Conservation (phyloP, 306 rosid species). For the Cucumis sativus region DNA sequence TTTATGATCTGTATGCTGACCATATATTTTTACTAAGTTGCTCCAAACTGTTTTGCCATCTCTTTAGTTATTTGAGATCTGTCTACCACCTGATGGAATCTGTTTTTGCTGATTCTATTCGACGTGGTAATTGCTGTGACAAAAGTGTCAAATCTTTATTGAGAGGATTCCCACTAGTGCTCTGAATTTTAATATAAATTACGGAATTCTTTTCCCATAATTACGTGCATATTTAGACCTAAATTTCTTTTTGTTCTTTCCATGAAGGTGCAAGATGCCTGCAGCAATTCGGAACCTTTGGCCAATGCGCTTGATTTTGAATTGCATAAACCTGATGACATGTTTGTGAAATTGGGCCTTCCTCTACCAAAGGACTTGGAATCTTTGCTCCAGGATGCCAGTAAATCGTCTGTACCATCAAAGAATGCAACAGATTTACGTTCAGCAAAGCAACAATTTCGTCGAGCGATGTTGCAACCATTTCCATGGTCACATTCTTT, state of each 20-base stretch:
- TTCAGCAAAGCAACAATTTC: conserved; percentile 55
- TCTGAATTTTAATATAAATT: background rate
- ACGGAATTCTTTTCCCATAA: background rate
- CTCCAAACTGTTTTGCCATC: background rate
- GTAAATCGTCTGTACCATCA: conserved; percentile 40
- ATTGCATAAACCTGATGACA: conserved; percentile 45
- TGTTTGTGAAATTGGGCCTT: conserved; percentile 54
- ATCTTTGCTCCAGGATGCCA: conserved; percentile 76
- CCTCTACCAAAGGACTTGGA: conserved; percentile 66
- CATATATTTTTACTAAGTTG: background rate
- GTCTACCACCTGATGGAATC: background rate
- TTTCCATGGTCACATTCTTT: conserved; percentile 85
- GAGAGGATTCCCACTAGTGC: background rate
- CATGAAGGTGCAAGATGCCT: conserved; percentile 42
- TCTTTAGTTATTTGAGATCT: conserved; percentile 1
- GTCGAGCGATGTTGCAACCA: conserved; percentile 64
- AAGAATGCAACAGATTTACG: conserved; percentile 55
- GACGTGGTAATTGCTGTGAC: background rate
- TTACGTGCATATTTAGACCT: background rate
- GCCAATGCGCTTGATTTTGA: conserved; percentile 50
- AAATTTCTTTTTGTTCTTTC: background rate
- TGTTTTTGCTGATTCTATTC: background rate
- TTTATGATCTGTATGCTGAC: background rate
- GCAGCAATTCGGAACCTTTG: conserved; percentile 35
- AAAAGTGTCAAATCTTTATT: background rate